Evolutionary conservation across 1,284 basidiomycete genomes (phyloP), one percentile per base, ranked within the genome.

Genomic region (Caloboletus inedulis): DNA sequence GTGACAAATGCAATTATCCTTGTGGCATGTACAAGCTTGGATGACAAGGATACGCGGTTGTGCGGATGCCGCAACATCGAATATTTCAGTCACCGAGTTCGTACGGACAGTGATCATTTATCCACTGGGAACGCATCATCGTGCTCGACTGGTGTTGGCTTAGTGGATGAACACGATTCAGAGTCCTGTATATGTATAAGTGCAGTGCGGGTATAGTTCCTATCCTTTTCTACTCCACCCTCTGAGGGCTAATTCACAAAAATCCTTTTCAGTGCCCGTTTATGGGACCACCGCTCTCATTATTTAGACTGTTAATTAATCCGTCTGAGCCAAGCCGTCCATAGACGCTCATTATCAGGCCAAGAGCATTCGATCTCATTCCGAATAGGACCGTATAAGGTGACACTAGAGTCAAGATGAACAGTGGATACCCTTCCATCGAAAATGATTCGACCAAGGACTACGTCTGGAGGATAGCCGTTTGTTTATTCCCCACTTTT

Each of bases 381-480:
- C 33, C 34, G 4, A 35, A 30, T 18, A 30, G 18, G 8, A 45
- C 33, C n/a, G n/a, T 46, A n/a, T 6, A 30, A 6, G 52, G 19
- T 3, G 50, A 52, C 8, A 42, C 27, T 18, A 34, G 36, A 29
- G 21, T 46, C 16, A 39, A 25, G 35, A 8, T 42, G 8, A 36
- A 27, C 4, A 25, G 4, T 18, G 29, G 34, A 18, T 34, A 7
- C 36, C 35, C 45, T 29, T n/a, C 34, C 27, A 23, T 31, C 35
- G 18, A 18, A 36, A 16, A 13, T 35, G 2, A 16, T 16, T 42
- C 18, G 5, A 30, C 45, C 2, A 7, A 27, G 18, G 43, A 4
- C 9, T 47, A 4, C 27, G 39, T 5, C 52, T 36, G 41, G 43
- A 53, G 21, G 43, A 46, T 36, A 29, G 51, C n/a, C n/a, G n/a